Conservation (phyloP, 225 moss, liverwort and hornwort genomes). For the Rhytidiadelphus loreus region DNA sequence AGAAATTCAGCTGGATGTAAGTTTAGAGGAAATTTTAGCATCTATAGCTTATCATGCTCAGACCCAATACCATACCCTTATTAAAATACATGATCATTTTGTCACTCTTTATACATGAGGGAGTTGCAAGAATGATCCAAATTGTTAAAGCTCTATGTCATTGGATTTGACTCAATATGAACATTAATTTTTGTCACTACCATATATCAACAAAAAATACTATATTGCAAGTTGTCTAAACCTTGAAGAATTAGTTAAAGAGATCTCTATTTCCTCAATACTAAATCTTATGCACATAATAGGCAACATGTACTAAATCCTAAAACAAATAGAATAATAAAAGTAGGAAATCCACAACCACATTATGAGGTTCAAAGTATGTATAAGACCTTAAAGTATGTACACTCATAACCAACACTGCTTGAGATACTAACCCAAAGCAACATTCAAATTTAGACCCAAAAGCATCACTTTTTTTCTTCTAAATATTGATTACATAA, state of each 20-base stretch:
- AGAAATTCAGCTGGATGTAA: background rate
- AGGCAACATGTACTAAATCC: background rate
- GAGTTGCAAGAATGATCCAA: background rate
- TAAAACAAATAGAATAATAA: background rate
- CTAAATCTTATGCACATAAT: background rate
- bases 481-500: background rate
- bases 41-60: background rate
- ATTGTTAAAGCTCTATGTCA: background rate
- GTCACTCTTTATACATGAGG: background rate
- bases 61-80: background rate
- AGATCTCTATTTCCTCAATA: background rate
- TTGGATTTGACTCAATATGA: background rate
- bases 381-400: background rate
- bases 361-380: background rate
- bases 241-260: background rate
- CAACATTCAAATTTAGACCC: background rate
- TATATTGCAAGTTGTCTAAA: background rate
- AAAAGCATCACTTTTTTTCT: background rate
- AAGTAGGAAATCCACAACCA: background rate
- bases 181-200: background rate
- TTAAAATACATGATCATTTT: background rate
- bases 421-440: no score
- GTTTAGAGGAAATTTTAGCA: background rate
- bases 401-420: no score
- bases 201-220: background rate